Evolutionary conservation across 2,329 filamentous ascomycete species (phyloP).

Genomic region (Calonectria naviculata): DNA sequence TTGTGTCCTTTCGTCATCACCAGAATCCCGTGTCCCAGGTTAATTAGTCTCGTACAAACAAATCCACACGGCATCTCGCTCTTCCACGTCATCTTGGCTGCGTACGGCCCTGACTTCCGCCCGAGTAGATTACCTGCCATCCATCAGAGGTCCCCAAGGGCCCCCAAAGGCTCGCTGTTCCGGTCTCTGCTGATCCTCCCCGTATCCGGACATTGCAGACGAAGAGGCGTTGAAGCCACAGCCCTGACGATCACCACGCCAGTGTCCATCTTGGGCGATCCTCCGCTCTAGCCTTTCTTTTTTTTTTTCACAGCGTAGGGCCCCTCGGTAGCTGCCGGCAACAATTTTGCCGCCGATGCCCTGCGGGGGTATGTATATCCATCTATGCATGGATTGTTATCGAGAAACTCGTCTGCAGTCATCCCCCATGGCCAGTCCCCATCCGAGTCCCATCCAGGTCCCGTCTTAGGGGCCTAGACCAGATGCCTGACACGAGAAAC

Average conservation of each 20-base stretch:
- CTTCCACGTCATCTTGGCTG: constrained; percentile 19
- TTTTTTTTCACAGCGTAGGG: neutral
- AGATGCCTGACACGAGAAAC: constrained; percentile 5
- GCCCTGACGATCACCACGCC: constrained; percentile 19
- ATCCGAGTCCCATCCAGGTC: neutral
- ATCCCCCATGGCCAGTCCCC: no score
- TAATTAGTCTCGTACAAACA: constrained; percentile 20
- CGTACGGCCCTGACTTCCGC: constrained; percentile 9
- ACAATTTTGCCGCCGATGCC: constrained; percentile 9
- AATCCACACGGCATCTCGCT: constrained; percentile 8
- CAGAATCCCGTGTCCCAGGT: constrained; percentile 15
- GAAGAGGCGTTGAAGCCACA: constrained; percentile 10
- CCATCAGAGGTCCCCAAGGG: neutral
- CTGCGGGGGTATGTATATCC: neutral
- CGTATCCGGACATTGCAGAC: constrained; percentile 6
- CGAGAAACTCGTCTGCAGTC: neutral
- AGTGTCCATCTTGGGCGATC: constrained; percentile 3
- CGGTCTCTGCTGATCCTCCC: constrained; percentile 11
- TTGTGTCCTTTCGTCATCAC: constrained; percentile 4
- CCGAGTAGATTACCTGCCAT: constrained; percentile 6
- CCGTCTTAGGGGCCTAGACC: neutral
- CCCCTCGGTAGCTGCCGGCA: constrained; percentile 18
- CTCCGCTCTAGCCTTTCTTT: neutral
- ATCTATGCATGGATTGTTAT: constrained; percentile 9
- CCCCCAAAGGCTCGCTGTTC: neutral